Conservation (phyloP, 1,139 yeast genomes). For the Protomyces arabidopsidicola region DNA sequence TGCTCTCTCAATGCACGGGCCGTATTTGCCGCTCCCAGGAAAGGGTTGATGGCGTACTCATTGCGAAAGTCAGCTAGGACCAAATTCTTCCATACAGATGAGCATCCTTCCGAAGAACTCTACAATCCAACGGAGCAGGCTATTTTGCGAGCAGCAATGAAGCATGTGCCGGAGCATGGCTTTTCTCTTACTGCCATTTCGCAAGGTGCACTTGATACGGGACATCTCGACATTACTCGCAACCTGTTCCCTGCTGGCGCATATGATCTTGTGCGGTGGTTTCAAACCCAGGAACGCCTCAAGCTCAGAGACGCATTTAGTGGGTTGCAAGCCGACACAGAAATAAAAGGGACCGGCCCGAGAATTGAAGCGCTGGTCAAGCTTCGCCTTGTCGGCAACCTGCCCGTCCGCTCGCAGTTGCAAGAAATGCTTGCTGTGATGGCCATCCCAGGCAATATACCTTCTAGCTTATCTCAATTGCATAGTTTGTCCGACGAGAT, state of each 20-base stretch:
- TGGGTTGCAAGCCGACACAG: conserved; percentile 36
- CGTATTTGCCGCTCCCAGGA: too few relatives aligned
- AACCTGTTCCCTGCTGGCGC: conserved; percentile 56
- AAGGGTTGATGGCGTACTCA: too few relatives aligned
- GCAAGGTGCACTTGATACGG: conserved; percentile 56
- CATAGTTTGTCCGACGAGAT: conserved; percentile 77
- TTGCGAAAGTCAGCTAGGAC: background rate
- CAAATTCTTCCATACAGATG: conserved; percentile 37
- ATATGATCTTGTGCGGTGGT: conserved; percentile 61
- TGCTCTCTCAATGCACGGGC: too few relatives aligned
- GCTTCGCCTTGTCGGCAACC: conserved; percentile 60
- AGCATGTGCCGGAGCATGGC: conserved; percentile 63
- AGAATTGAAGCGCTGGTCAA: conserved; percentile 50
- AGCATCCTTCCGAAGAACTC: conserved; percentile 35
- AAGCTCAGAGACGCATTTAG: conserved; percentile 35
- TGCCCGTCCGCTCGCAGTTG: conserved; percentile 47
- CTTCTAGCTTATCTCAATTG: conserved; percentile 57
- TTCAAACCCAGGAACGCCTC: conserved; percentile 51
- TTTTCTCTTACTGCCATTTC: conserved; percentile 60
- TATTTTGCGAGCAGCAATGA: conserved; percentile 49
- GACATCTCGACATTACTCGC: conserved; percentile 62
- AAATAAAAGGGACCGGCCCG: conserved; percentile 38
- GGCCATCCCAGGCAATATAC: conserved; percentile 52
- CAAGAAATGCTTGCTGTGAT: conserved; percentile 51
- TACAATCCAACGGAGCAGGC: conserved; percentile 41